A percentile compares a stretch with the other conserved stretches of the same genome.
Evolutionary conservation across 1,284 basidiomycete genomes (phyloP).

Genomic region (Ustilago nuda): DNA sequence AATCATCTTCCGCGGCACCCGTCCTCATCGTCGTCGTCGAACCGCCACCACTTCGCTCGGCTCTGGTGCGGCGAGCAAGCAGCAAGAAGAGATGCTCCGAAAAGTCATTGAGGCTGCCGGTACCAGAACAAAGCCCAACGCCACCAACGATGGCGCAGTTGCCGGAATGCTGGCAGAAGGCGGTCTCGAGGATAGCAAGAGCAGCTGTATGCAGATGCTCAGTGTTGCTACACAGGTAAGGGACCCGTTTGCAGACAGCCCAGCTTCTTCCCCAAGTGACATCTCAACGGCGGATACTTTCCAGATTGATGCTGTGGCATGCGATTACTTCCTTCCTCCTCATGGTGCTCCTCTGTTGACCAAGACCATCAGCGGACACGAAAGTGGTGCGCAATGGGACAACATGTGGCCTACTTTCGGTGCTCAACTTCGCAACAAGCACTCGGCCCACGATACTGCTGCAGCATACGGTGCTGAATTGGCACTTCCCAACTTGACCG

Average conservation of each 20-base stretch:
- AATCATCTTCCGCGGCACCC: constrained; percentile 50
- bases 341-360: constrained; percentile 3
- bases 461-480: not conserved
- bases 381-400: constrained; percentile 24
- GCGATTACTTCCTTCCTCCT: constrained; percentile 26
- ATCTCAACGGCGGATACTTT: constrained; percentile 34
- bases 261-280: constrained; percentile 35
- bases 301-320: constrained; percentile 42
- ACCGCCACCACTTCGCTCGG: constrained; percentile 46
- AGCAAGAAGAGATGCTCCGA: constrained; percentile 37
- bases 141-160: constrained; percentile 31
- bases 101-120: constrained; percentile 39
- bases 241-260: constrained; percentile 45
- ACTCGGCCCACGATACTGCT: not conserved
- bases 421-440: constrained; percentile 23
- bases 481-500: constrained; percentile 24
- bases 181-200: constrained; percentile 18
- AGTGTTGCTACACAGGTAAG: constrained; percentile 33
- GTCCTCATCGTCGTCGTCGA: constrained; percentile 44
- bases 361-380: constrained; percentile 4
- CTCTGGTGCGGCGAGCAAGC: constrained; percentile 39
- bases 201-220: constrained; percentile 51
- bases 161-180: not conserved
- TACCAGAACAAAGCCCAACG: constrained; percentile 32
- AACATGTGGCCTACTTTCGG: constrained; percentile 32